Evolutionary conservation across 1,139 yeast species (phyloP).

Genomic region (Yamadazyma songkhlaensis): DNA sequence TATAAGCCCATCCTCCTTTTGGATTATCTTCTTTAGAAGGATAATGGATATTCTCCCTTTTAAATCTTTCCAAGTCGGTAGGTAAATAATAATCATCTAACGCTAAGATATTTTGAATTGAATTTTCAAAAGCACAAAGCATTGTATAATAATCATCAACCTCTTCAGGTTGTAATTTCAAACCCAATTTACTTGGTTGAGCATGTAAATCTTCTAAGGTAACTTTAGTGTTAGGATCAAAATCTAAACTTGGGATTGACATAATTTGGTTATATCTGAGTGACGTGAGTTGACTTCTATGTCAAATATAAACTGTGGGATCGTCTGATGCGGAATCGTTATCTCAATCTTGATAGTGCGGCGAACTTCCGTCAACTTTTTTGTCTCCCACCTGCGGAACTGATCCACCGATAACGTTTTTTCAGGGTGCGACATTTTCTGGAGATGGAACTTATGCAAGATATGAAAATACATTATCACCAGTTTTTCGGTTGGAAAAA

Average conservation of each 20-base stretch:
- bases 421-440: too few relatives aligned
- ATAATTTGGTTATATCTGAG: slow-evolving; percentile 8
- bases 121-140: slow-evolving; percentile 28
- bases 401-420: too few relatives aligned
- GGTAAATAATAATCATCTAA: slow-evolving; percentile 24
- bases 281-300: neutral
- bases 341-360: too few relatives aligned
- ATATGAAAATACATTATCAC: too few relatives aligned
- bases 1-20: slow-evolving; percentile 36
- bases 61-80: slow-evolving; percentile 26
- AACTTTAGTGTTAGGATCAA: slow-evolving; percentile 23
- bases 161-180: slow-evolving; percentile 22
- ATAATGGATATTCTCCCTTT: slow-evolving; percentile 24
- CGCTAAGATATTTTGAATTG: slow-evolving; percentile 24
- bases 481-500: neutral
- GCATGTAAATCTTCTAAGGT: slow-evolving; percentile 22
- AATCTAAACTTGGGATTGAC: slow-evolving; percentile 27
- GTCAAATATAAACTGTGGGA: too few relatives aligned
- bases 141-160: slow-evolving; percentile 25
- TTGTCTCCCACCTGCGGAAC: too few relatives aligned
- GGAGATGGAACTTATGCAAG: too few relatives aligned
- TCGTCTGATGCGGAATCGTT: too few relatives aligned
- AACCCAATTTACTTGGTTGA: slow-evolving; percentile 24
- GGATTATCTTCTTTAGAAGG: slow-evolving; percentile 20
- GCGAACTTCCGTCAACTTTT: too few relatives aligned